A percentile compares a stretch with the other conserved stretches of the same genome.
Conservation (phyloP, 371 early-diverging fungal genomes). For the Mortierella sp. region DNA sequence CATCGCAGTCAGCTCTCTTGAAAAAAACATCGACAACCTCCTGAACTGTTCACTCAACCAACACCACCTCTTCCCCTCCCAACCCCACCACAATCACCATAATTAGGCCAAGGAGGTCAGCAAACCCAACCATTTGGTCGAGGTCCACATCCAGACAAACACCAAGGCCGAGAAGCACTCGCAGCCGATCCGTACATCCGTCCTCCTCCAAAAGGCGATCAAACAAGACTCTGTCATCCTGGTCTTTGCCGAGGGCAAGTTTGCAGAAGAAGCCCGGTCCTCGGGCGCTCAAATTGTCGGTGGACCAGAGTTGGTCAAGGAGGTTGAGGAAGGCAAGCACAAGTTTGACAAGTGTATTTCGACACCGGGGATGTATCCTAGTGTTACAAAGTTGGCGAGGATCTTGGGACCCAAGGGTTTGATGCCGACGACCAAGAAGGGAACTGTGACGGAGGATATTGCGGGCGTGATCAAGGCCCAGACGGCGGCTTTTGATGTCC, state of each 20-base stretch:
- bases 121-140: constrained; percentile 74
- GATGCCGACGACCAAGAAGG: constrained; percentile 96
- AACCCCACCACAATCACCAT: neutral
- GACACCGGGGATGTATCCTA: constrained; percentile 91
- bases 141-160: constrained; percentile 74
- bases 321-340: constrained; percentile 75
- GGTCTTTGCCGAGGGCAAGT: constrained; percentile 86
- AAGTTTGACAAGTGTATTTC: constrained; percentile 89
- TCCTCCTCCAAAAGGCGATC: constrained; percentile 77
- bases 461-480: constrained; percentile 69
- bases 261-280: constrained; percentile 85
- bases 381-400: constrained; percentile 92
- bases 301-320: constrained; percentile 87
- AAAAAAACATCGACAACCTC: neutral
- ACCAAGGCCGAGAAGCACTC: constrained; percentile 78
- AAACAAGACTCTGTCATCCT: constrained; percentile 73
- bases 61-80: neutral
- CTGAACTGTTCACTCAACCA: neutral
- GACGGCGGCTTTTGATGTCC: constrained; percentile 80
- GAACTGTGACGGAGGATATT: constrained; percentile 85
- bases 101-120: constrained; percentile 79
- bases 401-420: constrained; percentile 94
- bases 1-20: too few species aligned
- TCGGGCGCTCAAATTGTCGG: constrained; percentile 91
- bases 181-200: constrained; percentile 80